These are phyloP conservation scores for Diaporthe citrichinensis DNA, from an alignment of 2,329 filamentous ascomycete genomes.

Conservation along the genomic window DNA sequence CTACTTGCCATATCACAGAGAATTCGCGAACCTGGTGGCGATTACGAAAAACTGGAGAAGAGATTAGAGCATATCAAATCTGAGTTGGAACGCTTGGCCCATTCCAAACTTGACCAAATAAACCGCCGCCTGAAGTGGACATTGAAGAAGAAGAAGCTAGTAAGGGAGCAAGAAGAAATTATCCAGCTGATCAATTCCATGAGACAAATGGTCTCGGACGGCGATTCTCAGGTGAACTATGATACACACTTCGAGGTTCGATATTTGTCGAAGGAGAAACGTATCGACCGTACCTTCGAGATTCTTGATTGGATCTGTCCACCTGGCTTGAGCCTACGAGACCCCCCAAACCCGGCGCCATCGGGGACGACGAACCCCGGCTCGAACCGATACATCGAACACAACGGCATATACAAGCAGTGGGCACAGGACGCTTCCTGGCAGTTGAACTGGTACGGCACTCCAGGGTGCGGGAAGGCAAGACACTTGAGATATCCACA, in stretches of 20 bases:
- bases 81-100: no score
- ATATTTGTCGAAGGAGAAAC: background rate
- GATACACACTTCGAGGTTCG: background rate
- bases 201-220: background rate
- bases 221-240: background rate
- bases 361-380: background rate
- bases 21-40: no score
- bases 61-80: no score
- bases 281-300: background rate
- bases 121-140: no score
- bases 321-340: background rate
- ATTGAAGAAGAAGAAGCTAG: no score
- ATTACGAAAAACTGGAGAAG: no score
- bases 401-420: background rate
- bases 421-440: background rate
- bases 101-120: no score
- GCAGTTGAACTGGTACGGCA: background rate
- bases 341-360: background rate
- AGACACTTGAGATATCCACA: background rate
- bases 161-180: no score
- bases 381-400: background rate
- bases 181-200: no score
- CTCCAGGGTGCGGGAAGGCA: background rate
- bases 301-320: background rate
- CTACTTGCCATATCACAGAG: no score